A percentile compares a stretch with the other conserved stretches of the same genome.
phyloP scores from a whole-genome alignment of 2,329 filamentous ascomycete species.

The Xylaria sp. region DNA sequence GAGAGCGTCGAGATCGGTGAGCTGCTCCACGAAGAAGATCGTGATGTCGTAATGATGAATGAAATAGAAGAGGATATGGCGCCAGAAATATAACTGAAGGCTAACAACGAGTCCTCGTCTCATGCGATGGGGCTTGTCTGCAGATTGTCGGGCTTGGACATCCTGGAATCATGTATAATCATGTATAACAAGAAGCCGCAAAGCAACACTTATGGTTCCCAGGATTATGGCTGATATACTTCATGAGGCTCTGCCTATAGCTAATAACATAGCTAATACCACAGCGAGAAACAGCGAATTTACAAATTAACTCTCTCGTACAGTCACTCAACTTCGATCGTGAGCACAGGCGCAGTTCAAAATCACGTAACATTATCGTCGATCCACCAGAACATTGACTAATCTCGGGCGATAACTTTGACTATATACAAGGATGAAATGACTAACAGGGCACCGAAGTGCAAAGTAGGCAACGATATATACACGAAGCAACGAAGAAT shows the following conservation, averaged over 20 bases:
- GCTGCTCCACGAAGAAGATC: constrained; percentile 68
- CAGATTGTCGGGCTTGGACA: no score
- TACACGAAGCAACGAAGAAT: constrained; percentile 17
- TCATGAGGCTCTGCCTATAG: not conserved
- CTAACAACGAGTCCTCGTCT: not conserved
- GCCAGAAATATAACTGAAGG: not conserved
- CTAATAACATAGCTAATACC: not conserved
- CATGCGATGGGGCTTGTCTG: not conserved
- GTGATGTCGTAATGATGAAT: constrained; percentile 54
- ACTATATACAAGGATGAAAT: constrained; percentile 19
- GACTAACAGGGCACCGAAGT: not conserved
- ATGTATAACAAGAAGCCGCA: not conserved
- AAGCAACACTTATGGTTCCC: not conserved
- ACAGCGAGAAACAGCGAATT: not conserved
- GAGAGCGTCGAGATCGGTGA: constrained; percentile 72
- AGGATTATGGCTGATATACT: not conserved
- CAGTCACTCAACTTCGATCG: not conserved
- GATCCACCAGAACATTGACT: not conserved
- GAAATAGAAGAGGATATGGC: constrained; percentile 34
- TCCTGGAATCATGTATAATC: no score
- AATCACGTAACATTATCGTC: not conserved
- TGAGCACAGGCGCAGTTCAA: not conserved
- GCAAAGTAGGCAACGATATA: constrained; percentile 7
- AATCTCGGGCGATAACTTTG: not conserved
- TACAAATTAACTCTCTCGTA: not conserved